Conservation (phyloP, 2,329 filamentous ascomycete genomes). For the Exophiala sp. region DNA sequence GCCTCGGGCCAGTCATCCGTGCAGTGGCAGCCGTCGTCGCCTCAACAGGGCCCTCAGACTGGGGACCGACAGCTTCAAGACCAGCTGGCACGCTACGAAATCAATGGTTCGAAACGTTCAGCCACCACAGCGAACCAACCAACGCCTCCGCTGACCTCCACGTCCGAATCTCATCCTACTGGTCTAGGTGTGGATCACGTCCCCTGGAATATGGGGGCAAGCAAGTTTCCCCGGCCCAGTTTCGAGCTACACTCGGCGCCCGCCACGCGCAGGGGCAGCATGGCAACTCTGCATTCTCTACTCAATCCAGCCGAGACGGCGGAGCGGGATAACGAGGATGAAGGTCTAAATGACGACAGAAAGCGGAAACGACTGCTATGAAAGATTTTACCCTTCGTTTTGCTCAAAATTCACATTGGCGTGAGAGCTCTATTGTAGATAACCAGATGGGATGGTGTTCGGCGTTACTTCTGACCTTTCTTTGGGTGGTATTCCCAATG, state of each 20-base stretch:
- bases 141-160: slow-evolving; percentile 19
- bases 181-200: slow-evolving; percentile 25
- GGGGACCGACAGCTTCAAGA: slow-evolving; percentile 63
- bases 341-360: slow-evolving; percentile 54
- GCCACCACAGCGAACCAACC: slow-evolving; percentile 21
- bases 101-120: slow-evolving; percentile 52
- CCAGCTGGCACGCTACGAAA: slow-evolving; percentile 63
- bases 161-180: slow-evolving; percentile 18
- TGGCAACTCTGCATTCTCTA: slow-evolving; percentile 66
- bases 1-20: slow-evolving; percentile 59
- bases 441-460: not conserved
- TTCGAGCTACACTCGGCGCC: slow-evolving; percentile 48
- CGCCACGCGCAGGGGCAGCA: slow-evolving; percentile 65
- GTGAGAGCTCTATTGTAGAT: not conserved
- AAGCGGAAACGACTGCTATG: slow-evolving; percentile 58
- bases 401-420: not conserved
- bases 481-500: too few species aligned
- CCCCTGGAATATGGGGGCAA: slow-evolving; percentile 20
- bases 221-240: slow-evolving; percentile 25
- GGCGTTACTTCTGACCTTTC: too few species aligned
- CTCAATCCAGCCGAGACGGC: slow-evolving; percentile 67
- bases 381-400: slow-evolving; percentile 18
- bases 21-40: slow-evolving; percentile 62
- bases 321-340: slow-evolving; percentile 63
- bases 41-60: slow-evolving; percentile 27